Evolutionary conservation across 179 eudicot species (phyloP).

Genomic region (Sideroxylon spinosum): DNA sequence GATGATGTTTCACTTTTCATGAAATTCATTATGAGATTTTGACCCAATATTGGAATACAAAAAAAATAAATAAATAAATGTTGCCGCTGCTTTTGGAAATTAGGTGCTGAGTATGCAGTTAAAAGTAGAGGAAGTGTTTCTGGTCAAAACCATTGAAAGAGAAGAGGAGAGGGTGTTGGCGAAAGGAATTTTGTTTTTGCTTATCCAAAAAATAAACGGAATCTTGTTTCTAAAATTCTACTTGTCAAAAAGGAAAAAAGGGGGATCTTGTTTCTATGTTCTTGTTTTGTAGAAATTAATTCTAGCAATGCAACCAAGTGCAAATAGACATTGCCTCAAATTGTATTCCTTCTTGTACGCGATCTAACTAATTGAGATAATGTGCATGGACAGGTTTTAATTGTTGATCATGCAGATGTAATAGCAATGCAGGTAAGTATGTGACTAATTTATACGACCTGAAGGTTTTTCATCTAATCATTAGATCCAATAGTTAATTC

Average conservation of each 20-base stretch:
- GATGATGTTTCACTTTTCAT: no score
- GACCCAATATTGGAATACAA: no score
- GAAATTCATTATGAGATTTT: no score
- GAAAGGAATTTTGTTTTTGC: background rate
- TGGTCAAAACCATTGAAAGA: background rate
- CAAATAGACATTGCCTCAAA: background rate
- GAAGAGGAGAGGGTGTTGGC: background rate
- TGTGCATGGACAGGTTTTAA: slow-evolving; percentile 54
- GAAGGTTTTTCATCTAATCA: background rate
- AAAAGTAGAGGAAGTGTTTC: background rate
- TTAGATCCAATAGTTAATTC: background rate
- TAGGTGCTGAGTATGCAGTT: background rate
- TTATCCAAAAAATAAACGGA: no score
- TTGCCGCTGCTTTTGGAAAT: background rate
- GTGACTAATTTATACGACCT: background rate
- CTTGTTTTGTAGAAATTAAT: background rate
- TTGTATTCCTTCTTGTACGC: background rate
- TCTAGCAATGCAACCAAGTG: slow-evolving; percentile 6
- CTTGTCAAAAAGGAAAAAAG: no score
- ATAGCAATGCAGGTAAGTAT: slow-evolving; percentile 84
- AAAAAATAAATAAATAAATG: no score
- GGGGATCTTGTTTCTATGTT: background rate
- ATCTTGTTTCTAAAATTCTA: no score
- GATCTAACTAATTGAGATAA: slow-evolving; percentile 9
- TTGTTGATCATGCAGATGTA: slow-evolving; percentile 93